These are phyloP conservation scores for Colletotrichum magnum DNA, from an alignment of 2,329 filamentous ascomycete species.

Conservation along the genomic window DNA sequence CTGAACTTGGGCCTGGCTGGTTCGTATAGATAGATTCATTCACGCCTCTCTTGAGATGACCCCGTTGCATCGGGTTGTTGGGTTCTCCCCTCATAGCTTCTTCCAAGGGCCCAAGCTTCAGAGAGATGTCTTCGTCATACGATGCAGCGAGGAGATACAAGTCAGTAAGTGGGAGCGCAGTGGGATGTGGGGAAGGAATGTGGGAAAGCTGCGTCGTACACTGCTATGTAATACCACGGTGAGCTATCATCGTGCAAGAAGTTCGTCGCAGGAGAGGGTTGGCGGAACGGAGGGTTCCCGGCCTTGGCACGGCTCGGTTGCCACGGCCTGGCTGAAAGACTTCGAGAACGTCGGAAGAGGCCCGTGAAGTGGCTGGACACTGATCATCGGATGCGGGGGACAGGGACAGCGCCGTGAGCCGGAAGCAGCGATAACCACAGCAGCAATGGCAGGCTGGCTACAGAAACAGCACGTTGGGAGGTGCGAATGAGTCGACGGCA, in stretches of 20 bases:
- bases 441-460: not conserved
- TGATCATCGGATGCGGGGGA: conserved; percentile 19
- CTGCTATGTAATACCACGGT: not conserved
- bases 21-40: conserved; percentile 4
- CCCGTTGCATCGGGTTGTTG: not conserved
- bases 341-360: conserved; percentile 31
- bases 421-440: conserved; percentile 1
- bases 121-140: conserved; percentile 2
- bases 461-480: not conserved
- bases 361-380: conserved; percentile 4
- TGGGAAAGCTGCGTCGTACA: conserved; percentile 2
- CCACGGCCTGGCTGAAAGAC: conserved; percentile 12
- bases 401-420: conserved; percentile 11
- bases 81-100: conserved; percentile 4
- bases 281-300: conserved; percentile 26
- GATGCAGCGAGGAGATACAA: not conserved
- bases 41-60: conserved; percentile 5
- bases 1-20: not conserved
- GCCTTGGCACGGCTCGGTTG: conserved; percentile 25
- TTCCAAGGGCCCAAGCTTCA: conserved; percentile 8
- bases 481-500: conserved; percentile 25
- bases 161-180: conserved; percentile 7
- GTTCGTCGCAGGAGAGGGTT: conserved; percentile 31
- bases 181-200: conserved; percentile 6
- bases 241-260: conserved; percentile 22